A percentile compares a stretch with the other conserved stretches of the same genome.
phyloP scores from a whole-genome alignment of 495 filamentous ascomycete genomes.

The Aspergillus sclerotiicarbonarius region DNA sequence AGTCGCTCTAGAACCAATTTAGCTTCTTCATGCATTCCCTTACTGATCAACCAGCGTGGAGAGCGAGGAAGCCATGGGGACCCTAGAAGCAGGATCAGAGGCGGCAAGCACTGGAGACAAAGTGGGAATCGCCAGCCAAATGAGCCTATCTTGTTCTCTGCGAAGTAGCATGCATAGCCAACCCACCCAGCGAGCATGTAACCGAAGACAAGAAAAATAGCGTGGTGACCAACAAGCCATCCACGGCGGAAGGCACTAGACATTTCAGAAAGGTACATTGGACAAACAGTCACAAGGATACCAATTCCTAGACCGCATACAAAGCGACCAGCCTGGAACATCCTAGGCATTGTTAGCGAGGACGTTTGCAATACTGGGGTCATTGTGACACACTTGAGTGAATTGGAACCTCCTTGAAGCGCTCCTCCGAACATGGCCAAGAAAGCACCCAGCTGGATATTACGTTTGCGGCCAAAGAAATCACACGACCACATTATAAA shows the following conservation, averaged over 20 bases:
- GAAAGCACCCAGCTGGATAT: conserved; percentile 45
- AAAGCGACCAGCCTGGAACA: conserved; percentile 50
- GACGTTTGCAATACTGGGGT: background rate
- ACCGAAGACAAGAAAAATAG: conserved; percentile 41
- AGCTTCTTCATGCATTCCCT: conserved; percentile 39
- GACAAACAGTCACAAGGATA: conserved; percentile 44
- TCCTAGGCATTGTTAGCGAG: conserved; percentile 18
- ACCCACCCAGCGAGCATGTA: conserved; percentile 46
- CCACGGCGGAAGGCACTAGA: conserved; percentile 36
- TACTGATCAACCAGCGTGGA: conserved; percentile 45
- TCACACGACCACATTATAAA: conserved; percentile 47
- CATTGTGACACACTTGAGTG: conserved; percentile 27
- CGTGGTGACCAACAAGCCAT: conserved; percentile 38
- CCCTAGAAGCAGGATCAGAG: conserved; percentile 39
- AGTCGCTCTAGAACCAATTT: conserved; percentile 31
- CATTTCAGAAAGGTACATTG: conserved; percentile 46
- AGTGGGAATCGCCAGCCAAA: conserved; percentile 49
- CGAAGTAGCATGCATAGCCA: conserved; percentile 44
- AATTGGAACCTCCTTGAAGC: conserved; percentile 42
- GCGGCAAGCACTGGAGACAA: conserved; percentile 39
- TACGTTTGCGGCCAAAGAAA: conserved; percentile 39
- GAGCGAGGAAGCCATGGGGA: conserved; percentile 41
- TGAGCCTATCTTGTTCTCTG: conserved; percentile 25
- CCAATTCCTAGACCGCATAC: conserved; percentile 49
- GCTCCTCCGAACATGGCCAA: conserved; percentile 45